These are phyloP conservation scores for Aureobasidium sp. DNA, from an alignment of 2,329 filamentous ascomycete genomes.

Conservation along the genomic window DNA sequence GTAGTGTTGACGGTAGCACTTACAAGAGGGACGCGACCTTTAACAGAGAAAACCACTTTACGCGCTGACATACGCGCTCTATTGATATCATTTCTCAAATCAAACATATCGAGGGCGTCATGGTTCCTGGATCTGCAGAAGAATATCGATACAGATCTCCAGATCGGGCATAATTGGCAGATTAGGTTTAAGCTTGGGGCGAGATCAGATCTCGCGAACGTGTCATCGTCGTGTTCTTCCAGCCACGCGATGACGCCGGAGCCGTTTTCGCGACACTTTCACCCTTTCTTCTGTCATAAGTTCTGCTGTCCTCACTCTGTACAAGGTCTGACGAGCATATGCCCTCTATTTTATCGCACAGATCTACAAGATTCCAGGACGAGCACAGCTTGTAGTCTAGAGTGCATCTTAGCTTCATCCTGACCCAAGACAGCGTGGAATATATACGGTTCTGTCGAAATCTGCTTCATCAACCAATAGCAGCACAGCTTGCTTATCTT, in stretches of 20 bases:
- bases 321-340: too few species aligned
- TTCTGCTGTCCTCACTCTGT: neutral
- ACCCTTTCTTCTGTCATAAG: neutral
- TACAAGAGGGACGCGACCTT: neutral
- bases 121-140: neutral
- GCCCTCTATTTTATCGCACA: too few species aligned
- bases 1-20: too few species aligned
- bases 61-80: neutral
- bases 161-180: neutral
- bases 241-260: neutral
- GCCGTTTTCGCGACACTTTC: neutral
- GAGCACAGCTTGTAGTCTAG: too few species aligned
- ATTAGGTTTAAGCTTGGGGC: conserved; percentile 1
- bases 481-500: conserved; percentile 9
- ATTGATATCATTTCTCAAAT: conserved; percentile 1
- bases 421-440: too few species aligned
- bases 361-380: too few species aligned
- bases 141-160: neutral
- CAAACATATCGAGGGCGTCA: conserved; percentile 8
- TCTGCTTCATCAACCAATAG: neutral
- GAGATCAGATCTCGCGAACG: neutral
- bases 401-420: too few species aligned
- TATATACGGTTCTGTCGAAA: neutral
- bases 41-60: conserved; percentile 8
- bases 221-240: neutral